Percentiles rank a stretch among this genome's conserved stretches.
Conservation (phyloP, 139 green algal genomes). For the Astrephomene gubernaculifera region DNA sequence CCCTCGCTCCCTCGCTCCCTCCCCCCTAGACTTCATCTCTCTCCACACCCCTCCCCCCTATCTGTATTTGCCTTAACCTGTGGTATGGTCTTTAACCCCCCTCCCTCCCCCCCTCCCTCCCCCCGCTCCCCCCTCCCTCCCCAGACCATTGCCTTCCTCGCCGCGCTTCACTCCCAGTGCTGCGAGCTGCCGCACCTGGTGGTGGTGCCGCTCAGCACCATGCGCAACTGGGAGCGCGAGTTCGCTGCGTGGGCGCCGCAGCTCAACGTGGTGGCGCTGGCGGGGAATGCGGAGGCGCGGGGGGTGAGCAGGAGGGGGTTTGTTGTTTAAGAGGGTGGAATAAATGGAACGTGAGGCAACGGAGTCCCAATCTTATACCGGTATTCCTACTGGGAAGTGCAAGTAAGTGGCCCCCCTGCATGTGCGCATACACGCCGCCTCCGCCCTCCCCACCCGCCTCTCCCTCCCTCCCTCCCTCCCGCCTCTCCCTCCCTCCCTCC, state of each 20-base stretch:
- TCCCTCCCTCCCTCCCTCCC: no score
- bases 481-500: no score
- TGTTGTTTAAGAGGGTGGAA: neutral
- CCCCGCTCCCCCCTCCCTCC: neutral
- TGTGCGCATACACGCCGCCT: no score
- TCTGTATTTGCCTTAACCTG: no score
- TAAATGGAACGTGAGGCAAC: neutral
- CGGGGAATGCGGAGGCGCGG: constrained; percentile 67
- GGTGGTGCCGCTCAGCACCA: constrained; percentile 84
- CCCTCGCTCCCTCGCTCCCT: neutral
- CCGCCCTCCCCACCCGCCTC: no score
- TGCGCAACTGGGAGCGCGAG: constrained; percentile 89
- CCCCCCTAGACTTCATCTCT: neutral
- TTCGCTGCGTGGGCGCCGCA: constrained; percentile 81
- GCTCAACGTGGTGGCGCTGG: constrained; percentile 75
- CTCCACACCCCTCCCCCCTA: neutral
- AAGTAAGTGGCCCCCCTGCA: no score
- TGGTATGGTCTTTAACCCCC: neutral
- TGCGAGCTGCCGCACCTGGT: constrained; percentile 75
- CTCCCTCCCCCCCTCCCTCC: neutral
- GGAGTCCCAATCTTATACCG: no score
- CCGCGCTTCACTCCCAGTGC: constrained; percentile 52
- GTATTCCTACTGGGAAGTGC: no score
- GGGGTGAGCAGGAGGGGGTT: constrained; percentile 18
- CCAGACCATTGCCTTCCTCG: constrained; percentile 70